Evolutionary conservation across 129 eudicot species (phyloP), one percentile per base, ranked within the genome.

Genomic region (Artemisia tridentata): DNA sequence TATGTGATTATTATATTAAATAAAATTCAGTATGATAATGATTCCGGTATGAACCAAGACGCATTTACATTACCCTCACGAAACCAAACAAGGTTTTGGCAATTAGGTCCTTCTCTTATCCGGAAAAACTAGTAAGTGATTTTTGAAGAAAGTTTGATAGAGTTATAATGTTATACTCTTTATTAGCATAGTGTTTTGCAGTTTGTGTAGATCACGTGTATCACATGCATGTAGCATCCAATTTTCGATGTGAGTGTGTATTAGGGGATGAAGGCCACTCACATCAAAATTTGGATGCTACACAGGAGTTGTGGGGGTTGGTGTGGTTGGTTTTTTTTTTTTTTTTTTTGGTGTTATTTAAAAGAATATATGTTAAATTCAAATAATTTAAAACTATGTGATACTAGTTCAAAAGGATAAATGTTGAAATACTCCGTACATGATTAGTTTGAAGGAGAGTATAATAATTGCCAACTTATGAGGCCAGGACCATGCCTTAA

Each of bases 401-500:
- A 19, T 23, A 23, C 25, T 19, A 6, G 20, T 9, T 53, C 17
- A 51, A 3, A 51, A 51, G 56, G 19, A 51, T 51, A 51, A 15
- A 3, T 51, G 4, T 3, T 12, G 5, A 13, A 11, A 10, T 11
- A 2, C 11, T 11, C 11, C 7, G 17, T 3, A 49, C 54, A 49
- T 8, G 4, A 49, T 3, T 7, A 49, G n/a, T 49, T 49, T 5
- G 19, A 11, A 34, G 18, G 19, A 63, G 23, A 23, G 60, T 67
- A 48, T 20, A 47, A 9, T 49, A 41, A 15, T 23, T 49, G 19
- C 57, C 72, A 7, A 67, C 72, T 67, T 47, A 67, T 23, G 59
- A 52, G 59, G 72, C 72, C 20, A 47, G 72, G 72, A 23, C n/a
- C 60, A 67, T 67, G 72, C 72, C 43, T 23, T 48, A 7, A 8